Evolutionary conservation across 2,329 filamentous ascomycete species (phyloP).

Genomic region (Aspergillus puulaauensis): DNA sequence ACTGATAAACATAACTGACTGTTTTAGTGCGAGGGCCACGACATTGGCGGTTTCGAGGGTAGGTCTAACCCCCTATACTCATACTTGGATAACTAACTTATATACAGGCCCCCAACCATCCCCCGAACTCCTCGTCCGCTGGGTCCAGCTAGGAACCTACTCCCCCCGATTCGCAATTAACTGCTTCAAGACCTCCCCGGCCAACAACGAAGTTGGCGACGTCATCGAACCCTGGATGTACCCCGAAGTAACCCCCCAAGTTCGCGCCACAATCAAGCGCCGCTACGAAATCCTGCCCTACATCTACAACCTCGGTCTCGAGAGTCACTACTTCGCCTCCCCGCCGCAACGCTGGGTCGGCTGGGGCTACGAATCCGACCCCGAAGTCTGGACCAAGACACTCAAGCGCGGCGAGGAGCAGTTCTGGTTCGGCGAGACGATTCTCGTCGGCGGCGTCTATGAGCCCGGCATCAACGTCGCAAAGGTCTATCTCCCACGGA

Average conservation of each 20-base stretch:
- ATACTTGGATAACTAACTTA: too few species aligned
- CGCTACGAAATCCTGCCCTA: conserved; percentile 72
- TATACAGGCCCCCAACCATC: conserved; percentile 63
- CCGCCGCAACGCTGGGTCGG: conserved; percentile 72
- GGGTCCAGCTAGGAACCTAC: conserved; percentile 71
- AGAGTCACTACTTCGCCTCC: conserved; percentile 60
- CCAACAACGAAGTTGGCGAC: conserved; percentile 66
- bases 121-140: conserved; percentile 69
- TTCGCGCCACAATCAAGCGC: conserved; percentile 66
- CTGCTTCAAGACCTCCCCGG: conserved; percentile 70
- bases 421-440: conserved; percentile 69
- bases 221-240: conserved; percentile 81
- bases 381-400: conserved; percentile 62
- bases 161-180: conserved; percentile 73
- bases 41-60: conserved; percentile 70
- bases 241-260: conserved; percentile 61
- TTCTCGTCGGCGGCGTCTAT: conserved; percentile 68
- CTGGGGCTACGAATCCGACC: conserved; percentile 68
- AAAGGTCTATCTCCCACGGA: conserved; percentile 62
- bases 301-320: conserved; percentile 64
- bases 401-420: conserved; percentile 67
- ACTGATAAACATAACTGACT: neutral
- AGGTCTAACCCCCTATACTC: too few species aligned
- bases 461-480: conserved; percentile 56
- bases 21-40: conserved; percentile 64